A percentile compares a stretch with the other conserved stretches of the same genome.
phyloP scores from a whole-genome alignment of 2,329 filamentous ascomycete genomes.

The Berkeleyomyces basicola region DNA sequence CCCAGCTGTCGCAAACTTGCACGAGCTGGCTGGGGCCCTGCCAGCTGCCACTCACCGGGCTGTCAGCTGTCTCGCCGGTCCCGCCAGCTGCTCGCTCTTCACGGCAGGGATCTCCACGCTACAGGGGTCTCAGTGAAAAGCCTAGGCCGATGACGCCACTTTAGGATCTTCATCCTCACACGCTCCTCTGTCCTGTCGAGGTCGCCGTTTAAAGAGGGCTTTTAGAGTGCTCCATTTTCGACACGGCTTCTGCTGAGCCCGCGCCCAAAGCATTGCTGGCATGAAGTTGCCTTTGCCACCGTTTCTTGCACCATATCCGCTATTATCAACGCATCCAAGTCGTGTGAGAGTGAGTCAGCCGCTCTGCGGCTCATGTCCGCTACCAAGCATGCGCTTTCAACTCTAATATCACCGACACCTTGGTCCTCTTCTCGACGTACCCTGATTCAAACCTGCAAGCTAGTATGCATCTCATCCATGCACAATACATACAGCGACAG shows the following conservation, averaged over 20 bases:
- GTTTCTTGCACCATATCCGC: neutral
- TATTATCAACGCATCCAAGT: neutral
- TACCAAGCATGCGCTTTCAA: neutral
- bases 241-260: neutral
- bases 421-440: neutral
- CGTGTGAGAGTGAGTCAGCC: neutral
- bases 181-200: neutral
- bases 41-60: no score
- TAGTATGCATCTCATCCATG: neutral
- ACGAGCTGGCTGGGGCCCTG: no score
- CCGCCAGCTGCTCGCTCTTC: neutral
- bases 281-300: neutral
- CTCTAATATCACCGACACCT: neutral
- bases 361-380: neutral
- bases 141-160: neutral
- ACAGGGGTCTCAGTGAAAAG: neutral
- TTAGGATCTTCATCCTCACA: neutral
- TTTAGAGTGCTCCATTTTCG: neutral
- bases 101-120: neutral
- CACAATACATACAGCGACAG: neutral
- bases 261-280: neutral
- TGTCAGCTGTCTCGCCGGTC: neutral
- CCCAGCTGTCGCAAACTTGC: no score
- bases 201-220: neutral
- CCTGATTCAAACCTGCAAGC: neutral